These are phyloP conservation scores for Xylaria digitata DNA, from an alignment of 2,329 filamentous ascomycete species.

Conservation along the genomic window DNA sequence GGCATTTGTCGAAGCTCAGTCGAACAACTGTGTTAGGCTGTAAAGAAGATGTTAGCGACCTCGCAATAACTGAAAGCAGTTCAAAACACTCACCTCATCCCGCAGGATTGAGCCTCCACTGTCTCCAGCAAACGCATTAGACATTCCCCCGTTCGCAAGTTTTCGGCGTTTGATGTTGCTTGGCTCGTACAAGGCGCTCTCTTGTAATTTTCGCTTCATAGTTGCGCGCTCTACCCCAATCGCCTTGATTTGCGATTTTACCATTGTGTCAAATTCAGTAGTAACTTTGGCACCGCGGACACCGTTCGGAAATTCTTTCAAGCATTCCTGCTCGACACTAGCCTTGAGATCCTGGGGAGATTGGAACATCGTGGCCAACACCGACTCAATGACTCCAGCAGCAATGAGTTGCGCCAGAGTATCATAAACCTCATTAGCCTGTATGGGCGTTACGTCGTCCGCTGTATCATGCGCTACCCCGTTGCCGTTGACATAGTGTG, in stretches of 20 bases:
- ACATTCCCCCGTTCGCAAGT: constrained; percentile 60
- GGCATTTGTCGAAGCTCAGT: constrained; percentile 86
- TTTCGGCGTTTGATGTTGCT: constrained; percentile 63
- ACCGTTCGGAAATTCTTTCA: constrained; percentile 64
- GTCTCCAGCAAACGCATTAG: constrained; percentile 54
- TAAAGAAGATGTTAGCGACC: constrained; percentile 43
- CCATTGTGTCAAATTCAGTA: constrained; percentile 62
- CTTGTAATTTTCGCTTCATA: constrained; percentile 46
- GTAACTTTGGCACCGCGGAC: constrained; percentile 74
- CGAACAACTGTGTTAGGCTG: constrained; percentile 79
- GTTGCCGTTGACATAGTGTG: constrained; percentile 50
- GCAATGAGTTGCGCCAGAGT: constrained; percentile 68
- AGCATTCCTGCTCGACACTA: constrained; percentile 72
- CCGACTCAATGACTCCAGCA: constrained; percentile 74
- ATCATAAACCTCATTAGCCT: constrained; percentile 60
- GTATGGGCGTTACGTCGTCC: constrained; percentile 31
- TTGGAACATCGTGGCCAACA: constrained; percentile 67
- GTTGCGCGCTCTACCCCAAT: constrained; percentile 42
- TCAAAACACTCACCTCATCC: constrained; percentile 62
- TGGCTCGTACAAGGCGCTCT: constrained; percentile 38
- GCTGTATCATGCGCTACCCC: constrained; percentile 48
- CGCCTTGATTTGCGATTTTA: constrained; percentile 43
- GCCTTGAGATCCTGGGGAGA: constrained; percentile 70
- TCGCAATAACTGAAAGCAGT: constrained; percentile 18
- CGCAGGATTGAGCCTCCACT: constrained; percentile 55